Evolutionary conservation across 116 monocot species (phyloP), one percentile per base, ranked within the genome.

Genomic region (Trichopus zeylanicus): DNA sequence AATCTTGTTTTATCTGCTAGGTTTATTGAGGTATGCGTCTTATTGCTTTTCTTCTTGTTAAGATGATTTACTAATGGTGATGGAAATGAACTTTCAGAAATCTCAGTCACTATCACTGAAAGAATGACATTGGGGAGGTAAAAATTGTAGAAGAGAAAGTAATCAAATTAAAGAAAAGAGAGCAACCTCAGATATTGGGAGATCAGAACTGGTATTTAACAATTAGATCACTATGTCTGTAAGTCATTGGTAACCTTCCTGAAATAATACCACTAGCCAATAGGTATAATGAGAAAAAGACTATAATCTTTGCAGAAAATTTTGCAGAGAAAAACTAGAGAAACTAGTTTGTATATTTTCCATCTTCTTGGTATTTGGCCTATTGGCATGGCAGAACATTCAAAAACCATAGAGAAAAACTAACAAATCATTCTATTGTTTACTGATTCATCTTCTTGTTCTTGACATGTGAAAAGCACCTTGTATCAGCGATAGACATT

Each of bases 11-110:
- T 51, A 22, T 51, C 23, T 51, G 1, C 51, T 23, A 20, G 4
- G 6, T 51, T n/a, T 22, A 51, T 51, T 51, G 51, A 51, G 51
- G 51, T 51, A 51, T 51, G 20, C 21, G n/a, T n/a, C n/a, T n/a
- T n/a, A n/a, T 51, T 10, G 5, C 48, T 0, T 51, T 20, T 25
- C 51, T 51, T 10, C 51, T 6, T 51, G 21, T 24, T 20, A 6
- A 51, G 1, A 22, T n/a, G 7, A 8, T 9, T 51, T 51, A 18
- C 6, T 18, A 6, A 1, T 19, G 3, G 21, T 48, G 16, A 19
- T 48, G 48, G 3, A 48, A 48, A 48, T 48, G n/a, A 6, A 18
- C 6, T 18, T 48, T 5, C 21, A 6, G 12, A n/a, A 48, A 19
- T 19, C 18, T 48, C 6, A 6, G 1, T 48, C 48, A 18, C 12